These are phyloP conservation scores for Zychaea mexicana DNA, from an alignment of 371 early-diverging fungal species.

Conservation along the genomic window DNA sequence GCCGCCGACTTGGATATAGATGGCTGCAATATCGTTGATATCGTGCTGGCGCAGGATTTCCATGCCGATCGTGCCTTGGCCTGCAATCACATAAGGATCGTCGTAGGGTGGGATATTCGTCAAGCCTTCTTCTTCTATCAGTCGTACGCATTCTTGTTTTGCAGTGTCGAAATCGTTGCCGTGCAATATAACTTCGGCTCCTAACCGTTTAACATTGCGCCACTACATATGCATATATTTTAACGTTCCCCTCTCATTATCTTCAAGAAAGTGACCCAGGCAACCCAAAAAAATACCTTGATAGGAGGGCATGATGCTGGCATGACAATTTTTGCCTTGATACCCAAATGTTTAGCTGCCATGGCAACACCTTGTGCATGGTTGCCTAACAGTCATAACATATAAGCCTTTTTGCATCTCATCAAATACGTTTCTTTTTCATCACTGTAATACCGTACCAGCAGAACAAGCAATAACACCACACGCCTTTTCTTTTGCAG, in stretches of 20 bases:
- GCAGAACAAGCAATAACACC: slow-evolving; percentile 98
- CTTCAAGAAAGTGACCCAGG: too few relatives aligned
- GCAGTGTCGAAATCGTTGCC: slow-evolving; percentile 96
- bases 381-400: too few relatives aligned
- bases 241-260: not conserved
- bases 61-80: slow-evolving; percentile 77
- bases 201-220: slow-evolving; percentile 88
- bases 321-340: slow-evolving; percentile 97
- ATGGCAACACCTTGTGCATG: slow-evolving; percentile 96
- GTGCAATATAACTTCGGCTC: slow-evolving; percentile 84
- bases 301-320: slow-evolving; percentile 72
- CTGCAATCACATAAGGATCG: slow-evolving; percentile 81
- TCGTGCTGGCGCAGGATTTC: slow-evolving; percentile 88
- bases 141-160: slow-evolving; percentile 78
- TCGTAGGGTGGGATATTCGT: slow-evolving; percentile 96
- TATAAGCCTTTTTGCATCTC: too few relatives aligned
- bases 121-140: slow-evolving; percentile 70
- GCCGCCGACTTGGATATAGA: slow-evolving; percentile 94
- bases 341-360: slow-evolving; percentile 88
- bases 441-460: too few relatives aligned
- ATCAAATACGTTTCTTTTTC: too few relatives aligned
- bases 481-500: slow-evolving; percentile 70
- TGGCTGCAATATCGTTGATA: slow-evolving; percentile 72
- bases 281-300: too few relatives aligned
- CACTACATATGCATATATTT: too few relatives aligned